Evolutionary conservation across 805 yeast species (phyloP).

Genomic region (Millerozyma miso): DNA sequence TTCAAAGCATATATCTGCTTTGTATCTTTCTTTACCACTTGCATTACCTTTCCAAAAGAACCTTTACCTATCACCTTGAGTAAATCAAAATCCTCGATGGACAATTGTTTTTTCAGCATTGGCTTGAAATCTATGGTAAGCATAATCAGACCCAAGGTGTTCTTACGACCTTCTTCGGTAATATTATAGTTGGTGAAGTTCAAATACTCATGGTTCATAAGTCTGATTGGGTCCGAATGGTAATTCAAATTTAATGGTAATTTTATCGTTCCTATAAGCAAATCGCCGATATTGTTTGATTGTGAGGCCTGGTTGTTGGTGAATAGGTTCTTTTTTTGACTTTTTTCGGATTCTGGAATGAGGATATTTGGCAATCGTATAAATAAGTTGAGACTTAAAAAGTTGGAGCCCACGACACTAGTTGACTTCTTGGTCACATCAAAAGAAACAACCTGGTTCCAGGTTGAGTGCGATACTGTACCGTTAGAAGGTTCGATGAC

Average conservation of each 20-base stretch:
- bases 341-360: constrained; percentile 39
- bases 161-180: constrained; percentile 22
- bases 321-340: constrained; percentile 24
- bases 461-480: constrained; percentile 68
- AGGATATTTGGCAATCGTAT: constrained; percentile 69
- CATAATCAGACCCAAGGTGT: constrained; percentile 48
- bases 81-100: constrained; percentile 88
- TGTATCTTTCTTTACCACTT: constrained; percentile 93
- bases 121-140: constrained; percentile 70
- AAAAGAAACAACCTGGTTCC: constrained; percentile 87
- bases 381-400: constrained; percentile 70
- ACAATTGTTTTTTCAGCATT: constrained; percentile 56
- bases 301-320: constrained; percentile 17
- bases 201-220: constrained; percentile 57
- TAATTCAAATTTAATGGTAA: constrained; percentile 55
- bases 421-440: constrained; percentile 56
- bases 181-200: constrained; percentile 37
- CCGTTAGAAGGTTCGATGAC: constrained; percentile 85
- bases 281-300: constrained; percentile 52
- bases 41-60: constrained; percentile 98
- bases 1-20: constrained; percentile 91
- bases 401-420: constrained; percentile 45
- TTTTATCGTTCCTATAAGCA: constrained; percentile 69
- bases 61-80: constrained; percentile 97
- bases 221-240: constrained; percentile 47